Base-by-base conservation (phyloP, 1,284 basidiomycete species). In the Ceratorhiza oryzae-sativae region DNA sequence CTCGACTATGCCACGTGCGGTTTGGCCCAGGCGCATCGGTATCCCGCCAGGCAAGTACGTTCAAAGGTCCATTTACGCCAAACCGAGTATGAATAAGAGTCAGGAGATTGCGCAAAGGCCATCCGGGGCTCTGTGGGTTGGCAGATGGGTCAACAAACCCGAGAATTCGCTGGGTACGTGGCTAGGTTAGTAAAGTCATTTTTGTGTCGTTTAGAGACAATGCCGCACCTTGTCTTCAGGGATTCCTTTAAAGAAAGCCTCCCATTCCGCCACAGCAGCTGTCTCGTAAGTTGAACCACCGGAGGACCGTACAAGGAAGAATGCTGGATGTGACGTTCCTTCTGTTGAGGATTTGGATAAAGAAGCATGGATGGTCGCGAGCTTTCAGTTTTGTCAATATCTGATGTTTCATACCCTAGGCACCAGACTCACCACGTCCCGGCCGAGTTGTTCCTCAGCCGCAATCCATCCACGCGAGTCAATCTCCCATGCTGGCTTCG, bases 91-190 rank as follows among this genome's bases (percentile, higher is more conserved):
- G 56, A 18, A 70, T 36, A 6, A 73, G 56, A 32, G 91, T 88
- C 13, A 99, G 88, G 48, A 97, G 85, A 77, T 98, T 99, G 48
- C 97, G 90, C 5, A 98, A 84, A 0, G 94, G 93, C 97, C 97
- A 99, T 20, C 97, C 97, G 0, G 95, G 94, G 74, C 92, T 90
- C 0, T 86, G 80, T 0, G 88, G 83, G 42, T 87, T 83, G 0
- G 93, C 88, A 0, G 95, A 97, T 0, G 97, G 94, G 79, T 99
- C 97, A 58, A 94, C 80, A 80, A 98, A 97, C 2, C 84, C 88
- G 13, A 97, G 79, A 1, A 86, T 84, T 71, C 85, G 86, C 86
- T 94, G 78, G 48, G 39, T 25, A 23, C 13, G 36, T 4, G 34
- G 4, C 45, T 34, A 20, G 32, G 45, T 46, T 48, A 25, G 41